Conservation (phyloP, 371 early-diverging fungal genomes). For the Mortierella sp. region DNA sequence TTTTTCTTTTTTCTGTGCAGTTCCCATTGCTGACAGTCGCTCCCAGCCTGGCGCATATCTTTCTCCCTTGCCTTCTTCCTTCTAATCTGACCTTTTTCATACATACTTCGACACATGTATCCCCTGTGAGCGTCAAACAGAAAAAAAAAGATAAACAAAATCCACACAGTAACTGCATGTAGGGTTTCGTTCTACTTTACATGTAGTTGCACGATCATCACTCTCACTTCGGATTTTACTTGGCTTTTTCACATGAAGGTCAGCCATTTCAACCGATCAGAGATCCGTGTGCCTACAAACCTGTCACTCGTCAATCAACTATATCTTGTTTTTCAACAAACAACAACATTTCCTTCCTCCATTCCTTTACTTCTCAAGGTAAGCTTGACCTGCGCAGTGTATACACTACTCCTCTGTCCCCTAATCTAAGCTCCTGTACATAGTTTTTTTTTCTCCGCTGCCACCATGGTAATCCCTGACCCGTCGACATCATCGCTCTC, state of each 20-base stretch:
- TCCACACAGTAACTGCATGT: not conserved
- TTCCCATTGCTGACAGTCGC: not conserved
- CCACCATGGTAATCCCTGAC: not conserved
- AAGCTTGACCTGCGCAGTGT: no score
- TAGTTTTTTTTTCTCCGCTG: not conserved
- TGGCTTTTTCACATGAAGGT: no score
- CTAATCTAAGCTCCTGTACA: not conserved
- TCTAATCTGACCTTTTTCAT: not conserved
- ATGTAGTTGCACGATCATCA: not conserved
- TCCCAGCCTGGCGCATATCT: not conserved
- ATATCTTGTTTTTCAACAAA: no score
- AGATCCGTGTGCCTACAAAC: no score
- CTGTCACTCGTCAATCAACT: no score
- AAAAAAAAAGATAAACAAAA: not conserved
- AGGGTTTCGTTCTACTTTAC: not conserved
- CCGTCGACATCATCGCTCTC: constrained; percentile 7
- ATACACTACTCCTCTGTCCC: no score
- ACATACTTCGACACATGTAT: constrained; percentile 1
- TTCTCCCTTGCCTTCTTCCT: not conserved
- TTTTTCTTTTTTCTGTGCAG: not conserved
- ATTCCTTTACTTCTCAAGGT: no score
- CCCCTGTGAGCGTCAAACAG: not conserved
- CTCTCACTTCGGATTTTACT: no score
- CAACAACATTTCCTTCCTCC: no score
- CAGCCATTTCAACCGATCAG: no score